Conservation (phyloP, 2,329 filamentous ascomycete species). For the Periglandula ipomoeae region DNA sequence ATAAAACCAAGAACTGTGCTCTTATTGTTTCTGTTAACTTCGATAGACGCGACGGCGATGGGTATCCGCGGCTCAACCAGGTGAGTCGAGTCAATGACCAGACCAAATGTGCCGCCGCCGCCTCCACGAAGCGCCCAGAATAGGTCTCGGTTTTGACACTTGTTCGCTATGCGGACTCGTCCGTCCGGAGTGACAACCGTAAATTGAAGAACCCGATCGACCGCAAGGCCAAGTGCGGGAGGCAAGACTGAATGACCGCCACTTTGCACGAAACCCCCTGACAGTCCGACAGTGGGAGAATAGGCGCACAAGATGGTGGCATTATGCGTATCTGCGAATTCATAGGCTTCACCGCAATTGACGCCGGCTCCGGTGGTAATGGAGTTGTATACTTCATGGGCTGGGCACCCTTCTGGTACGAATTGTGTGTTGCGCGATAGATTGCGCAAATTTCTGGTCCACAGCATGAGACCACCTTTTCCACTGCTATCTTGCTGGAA, state of each 20-base stretch:
- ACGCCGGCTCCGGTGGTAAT: constrained; percentile 7
- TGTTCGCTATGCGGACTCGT: constrained; percentile 28
- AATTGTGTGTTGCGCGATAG: constrained; percentile 1
- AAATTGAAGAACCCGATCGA: constrained; percentile 23
- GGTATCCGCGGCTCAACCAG: constrained; percentile 2
- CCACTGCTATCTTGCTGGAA: constrained; percentile 5
- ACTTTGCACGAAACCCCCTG: constrained; percentile 23
- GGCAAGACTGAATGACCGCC: constrained; percentile 41
- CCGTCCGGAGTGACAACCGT: constrained; percentile 36
- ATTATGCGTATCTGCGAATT: constrained; percentile 5
- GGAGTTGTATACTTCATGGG: not conserved
- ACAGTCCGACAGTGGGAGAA: constrained; percentile 16
- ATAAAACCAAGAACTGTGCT: constrained; percentile 7
- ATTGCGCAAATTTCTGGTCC: constrained; percentile 5
- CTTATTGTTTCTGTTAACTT: not conserved
- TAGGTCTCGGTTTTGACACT: constrained; percentile 32
- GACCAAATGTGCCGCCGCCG: constrained; percentile 32
- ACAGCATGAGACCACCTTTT: constrained; percentile 6
- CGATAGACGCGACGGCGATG: constrained; percentile 5
- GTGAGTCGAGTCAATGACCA: constrained; percentile 30
- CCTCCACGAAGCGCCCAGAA: constrained; percentile 42
- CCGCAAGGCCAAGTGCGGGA: constrained; percentile 29
- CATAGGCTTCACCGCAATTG: constrained; percentile 8
- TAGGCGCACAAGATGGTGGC: constrained; percentile 7
- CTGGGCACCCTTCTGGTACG: constrained; percentile 4